Conservation (phyloP, 1,284 basidiomycete genomes). For the Puccinia novopanici region DNA sequence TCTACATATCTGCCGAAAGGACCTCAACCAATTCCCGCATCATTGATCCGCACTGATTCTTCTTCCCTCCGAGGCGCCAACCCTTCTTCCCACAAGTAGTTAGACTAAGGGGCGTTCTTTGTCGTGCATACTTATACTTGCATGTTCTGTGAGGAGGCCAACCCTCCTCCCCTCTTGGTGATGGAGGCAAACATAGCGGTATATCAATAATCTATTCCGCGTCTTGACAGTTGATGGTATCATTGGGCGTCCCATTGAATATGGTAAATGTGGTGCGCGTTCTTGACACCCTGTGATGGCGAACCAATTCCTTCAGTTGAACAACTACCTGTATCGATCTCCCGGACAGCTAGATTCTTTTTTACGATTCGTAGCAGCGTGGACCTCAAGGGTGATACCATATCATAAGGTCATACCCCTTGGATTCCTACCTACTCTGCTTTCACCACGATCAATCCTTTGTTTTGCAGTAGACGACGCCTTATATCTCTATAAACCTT, state of each 20-base stretch:
- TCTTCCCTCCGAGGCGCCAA: background rate
- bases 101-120: background rate
- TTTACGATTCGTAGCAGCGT: background rate
- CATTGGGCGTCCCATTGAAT: background rate
- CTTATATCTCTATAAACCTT: background rate
- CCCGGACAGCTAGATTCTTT: background rate
- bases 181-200: background rate
- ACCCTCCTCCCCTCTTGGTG: background rate
- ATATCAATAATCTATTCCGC: conserved; percentile 1
- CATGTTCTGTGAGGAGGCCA: background rate
- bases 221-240: background rate
- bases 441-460: conserved; percentile 2
- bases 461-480: background rate
- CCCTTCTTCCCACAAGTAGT: background rate
- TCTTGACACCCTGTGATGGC: background rate
- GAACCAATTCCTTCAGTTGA: background rate
- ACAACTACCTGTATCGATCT: background rate
- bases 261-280: background rate
- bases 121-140: background rate
- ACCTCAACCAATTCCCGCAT: background rate
- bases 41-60: conserved; percentile 10
- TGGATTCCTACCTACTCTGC: background rate
- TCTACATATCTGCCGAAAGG: background rate
- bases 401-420: conserved; percentile 1
- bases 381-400: background rate